These are phyloP conservation scores for Taphrina flavorubra DNA, from an alignment of 1,139 yeast genomes.

Conservation along the genomic window DNA sequence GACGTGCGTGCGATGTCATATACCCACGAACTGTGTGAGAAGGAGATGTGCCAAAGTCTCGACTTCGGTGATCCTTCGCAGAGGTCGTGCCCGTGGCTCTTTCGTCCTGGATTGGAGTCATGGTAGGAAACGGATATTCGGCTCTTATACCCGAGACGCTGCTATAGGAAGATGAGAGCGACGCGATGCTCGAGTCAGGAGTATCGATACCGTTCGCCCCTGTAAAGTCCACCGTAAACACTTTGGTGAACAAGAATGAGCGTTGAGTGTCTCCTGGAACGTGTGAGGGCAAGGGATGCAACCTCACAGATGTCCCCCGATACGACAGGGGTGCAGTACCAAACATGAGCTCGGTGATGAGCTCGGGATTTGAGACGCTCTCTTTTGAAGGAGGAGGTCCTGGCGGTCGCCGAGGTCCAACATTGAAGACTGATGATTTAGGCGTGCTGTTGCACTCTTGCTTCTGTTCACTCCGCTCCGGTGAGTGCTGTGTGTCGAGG, in stretches of 20 bases:
- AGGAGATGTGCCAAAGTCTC: constrained; percentile 7
- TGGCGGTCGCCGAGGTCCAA: neutral
- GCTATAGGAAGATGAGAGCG: constrained; percentile 33
- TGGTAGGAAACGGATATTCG: constrained; percentile 36
- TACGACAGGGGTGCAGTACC: constrained; percentile 44
- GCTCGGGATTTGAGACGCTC: constrained; percentile 14
- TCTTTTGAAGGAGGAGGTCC: neutral
- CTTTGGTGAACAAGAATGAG: constrained; percentile 42
- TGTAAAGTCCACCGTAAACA: constrained; percentile 37
- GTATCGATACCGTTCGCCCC: neutral
- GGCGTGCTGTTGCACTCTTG: neutral
- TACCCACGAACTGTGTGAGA: neutral
- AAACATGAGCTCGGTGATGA: constrained; percentile 44
- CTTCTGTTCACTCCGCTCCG: neutral
- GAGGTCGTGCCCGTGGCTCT: constrained; percentile 1
- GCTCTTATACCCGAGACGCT: constrained; percentile 16
- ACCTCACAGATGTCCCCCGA: constrained; percentile 40
- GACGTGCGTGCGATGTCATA: neutral
- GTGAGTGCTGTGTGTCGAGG: constrained; percentile 21
- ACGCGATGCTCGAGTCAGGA: constrained; percentile 16
- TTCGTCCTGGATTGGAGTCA: constrained; percentile 32
- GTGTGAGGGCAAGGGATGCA: constrained; percentile 40
- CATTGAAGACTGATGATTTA: neutral
- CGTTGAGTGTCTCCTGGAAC: constrained; percentile 10
- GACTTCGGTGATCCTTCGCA: constrained; percentile 1